Conservation (phyloP, 148 eudicot genomes). For the Silene latifolia region DNA sequence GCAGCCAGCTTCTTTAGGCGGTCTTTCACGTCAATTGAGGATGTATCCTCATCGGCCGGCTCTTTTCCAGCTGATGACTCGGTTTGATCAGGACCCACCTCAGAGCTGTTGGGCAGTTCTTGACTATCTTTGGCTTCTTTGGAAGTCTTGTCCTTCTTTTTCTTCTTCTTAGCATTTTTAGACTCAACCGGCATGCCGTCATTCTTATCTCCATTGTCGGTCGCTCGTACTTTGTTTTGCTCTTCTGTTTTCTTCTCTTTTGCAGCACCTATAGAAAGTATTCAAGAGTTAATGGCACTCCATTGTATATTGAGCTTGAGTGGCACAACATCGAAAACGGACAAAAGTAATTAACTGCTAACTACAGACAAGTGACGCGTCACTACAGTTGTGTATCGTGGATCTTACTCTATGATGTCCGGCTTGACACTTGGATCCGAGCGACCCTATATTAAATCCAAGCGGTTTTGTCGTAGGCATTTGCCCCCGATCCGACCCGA, state of each 20-base stretch:
- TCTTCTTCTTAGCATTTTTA: conserved; percentile 85
- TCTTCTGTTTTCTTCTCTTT: conserved; percentile 57
- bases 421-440: too few relatives aligned
- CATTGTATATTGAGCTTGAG: not conserved
- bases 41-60: conserved; percentile 43
- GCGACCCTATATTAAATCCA: too few relatives aligned
- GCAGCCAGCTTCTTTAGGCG: conserved; percentile 72
- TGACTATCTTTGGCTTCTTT: conserved; percentile 67
- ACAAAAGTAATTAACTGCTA: not conserved
- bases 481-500: too few relatives aligned
- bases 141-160: conserved; percentile 71
- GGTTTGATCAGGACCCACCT: conserved; percentile 27
- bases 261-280: conserved; percentile 32
- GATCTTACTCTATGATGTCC: too few relatives aligned
- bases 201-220: conserved; percentile 50
- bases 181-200: conserved; percentile 53
- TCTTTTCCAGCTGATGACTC: conserved; percentile 40
- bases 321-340: not conserved
- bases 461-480: too few relatives aligned
- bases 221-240: conserved; percentile 41
- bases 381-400: not conserved
- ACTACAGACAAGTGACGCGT: too few relatives aligned
- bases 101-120: conserved; percentile 47
- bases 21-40: conserved; percentile 76
- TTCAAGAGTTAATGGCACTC: not conserved